phyloP scores from a whole-genome alignment of 2,329 filamentous ascomycete species.

The Fusarium nodosum region DNA sequence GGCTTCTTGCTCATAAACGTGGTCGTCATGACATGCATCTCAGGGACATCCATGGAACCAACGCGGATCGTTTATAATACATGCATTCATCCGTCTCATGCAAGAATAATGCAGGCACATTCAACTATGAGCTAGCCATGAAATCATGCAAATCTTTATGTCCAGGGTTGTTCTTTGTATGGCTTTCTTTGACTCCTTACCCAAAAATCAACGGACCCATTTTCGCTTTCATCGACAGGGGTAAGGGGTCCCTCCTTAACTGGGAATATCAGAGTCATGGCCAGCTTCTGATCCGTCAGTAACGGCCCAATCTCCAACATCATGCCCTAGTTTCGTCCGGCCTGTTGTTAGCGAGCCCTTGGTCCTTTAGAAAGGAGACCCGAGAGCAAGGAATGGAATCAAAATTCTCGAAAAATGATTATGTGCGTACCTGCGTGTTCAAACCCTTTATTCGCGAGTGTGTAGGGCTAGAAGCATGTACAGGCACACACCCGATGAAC shows the following conservation, averaged over 20 bases:
- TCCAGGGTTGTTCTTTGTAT: slow-evolving; percentile 20
- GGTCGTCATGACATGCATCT: slow-evolving; percentile 47
- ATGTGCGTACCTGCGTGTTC: slow-evolving; percentile 41
- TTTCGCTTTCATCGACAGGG: slow-evolving; percentile 37
- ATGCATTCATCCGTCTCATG: slow-evolving; percentile 18
- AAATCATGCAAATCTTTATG: slow-evolving; percentile 30
- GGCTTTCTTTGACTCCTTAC: slow-evolving; percentile 26
- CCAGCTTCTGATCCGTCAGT: slow-evolving; percentile 27
- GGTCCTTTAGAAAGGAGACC: slow-evolving; percentile 37
- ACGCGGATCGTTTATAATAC: slow-evolving; percentile 32
- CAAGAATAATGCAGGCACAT: slow-evolving; percentile 35
- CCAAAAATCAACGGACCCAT: slow-evolving; percentile 28
- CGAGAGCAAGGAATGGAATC: slow-evolving; percentile 43
- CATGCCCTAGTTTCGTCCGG: slow-evolving; percentile 37
- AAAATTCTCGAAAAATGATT: slow-evolving; percentile 36
- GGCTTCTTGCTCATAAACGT: slow-evolving; percentile 35
- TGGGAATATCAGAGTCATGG: slow-evolving; percentile 36
- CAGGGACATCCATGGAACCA: slow-evolving; percentile 32
- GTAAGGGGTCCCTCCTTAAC: slow-evolving; percentile 30
- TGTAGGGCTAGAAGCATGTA: slow-evolving; percentile 43
- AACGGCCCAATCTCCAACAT: slow-evolving; percentile 44
- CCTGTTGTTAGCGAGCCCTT: slow-evolving; percentile 32
- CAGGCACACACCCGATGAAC: slow-evolving; percentile 36
- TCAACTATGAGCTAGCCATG: slow-evolving; percentile 3
- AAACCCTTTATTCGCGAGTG: slow-evolving; percentile 31